Evolutionary conservation across 2,329 filamentous ascomycete species (phyloP), one percentile per base, ranked within the genome.

Genomic region (Penicillium polonicum): DNA sequence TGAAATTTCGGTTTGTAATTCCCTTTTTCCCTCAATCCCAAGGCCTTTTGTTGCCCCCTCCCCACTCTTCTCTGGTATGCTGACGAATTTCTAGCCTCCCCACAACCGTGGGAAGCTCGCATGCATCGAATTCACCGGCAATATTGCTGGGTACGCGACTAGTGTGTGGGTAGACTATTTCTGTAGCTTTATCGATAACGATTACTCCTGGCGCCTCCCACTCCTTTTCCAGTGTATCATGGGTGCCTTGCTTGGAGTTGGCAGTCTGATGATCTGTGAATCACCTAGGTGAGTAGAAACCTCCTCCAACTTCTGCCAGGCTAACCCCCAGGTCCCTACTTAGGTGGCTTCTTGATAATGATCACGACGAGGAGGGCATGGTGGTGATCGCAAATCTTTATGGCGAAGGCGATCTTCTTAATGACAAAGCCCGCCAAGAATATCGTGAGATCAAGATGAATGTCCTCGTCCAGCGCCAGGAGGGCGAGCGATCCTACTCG

Each of bases 81-180:
- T 70, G 53, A 70, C 45, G 13, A 23, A 23, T 31, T n/a, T 50
- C 21, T 41, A 74, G 72, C 94, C 94, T 48, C 92, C 94, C 5
- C 94, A 99, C 72, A 97, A 96, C 75, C 85, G 94, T 68, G 94
- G 94, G 62, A 95, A 94, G 77, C 83, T 99, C 60, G 94, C 93
- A 25, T 97, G 94, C 74, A 97, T 99, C 65, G 94, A 99, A 74
- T 99, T 97, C 71, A 93, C 93, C 0, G 94, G 94, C 53, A 99
- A 99, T 76, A 96, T 99, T 62, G 88, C 91, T 60, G 94, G 94
- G 33, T 99, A 99, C 73, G 89, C 93, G 54, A 92, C 91, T 52
- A 97, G 93, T 67, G 93, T 97, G 23, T 99, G 94, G 94, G 93
- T 97, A 29, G 94, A 99, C 75, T 99, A 97, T 77, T 93, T 94